A percentile compares a stretch with the other conserved stretches of the same genome.
These are phyloP conservation scores for Pseudotsuga menziesii DNA, from an alignment of 75 land plant species.

Conservation along the genomic window DNA sequence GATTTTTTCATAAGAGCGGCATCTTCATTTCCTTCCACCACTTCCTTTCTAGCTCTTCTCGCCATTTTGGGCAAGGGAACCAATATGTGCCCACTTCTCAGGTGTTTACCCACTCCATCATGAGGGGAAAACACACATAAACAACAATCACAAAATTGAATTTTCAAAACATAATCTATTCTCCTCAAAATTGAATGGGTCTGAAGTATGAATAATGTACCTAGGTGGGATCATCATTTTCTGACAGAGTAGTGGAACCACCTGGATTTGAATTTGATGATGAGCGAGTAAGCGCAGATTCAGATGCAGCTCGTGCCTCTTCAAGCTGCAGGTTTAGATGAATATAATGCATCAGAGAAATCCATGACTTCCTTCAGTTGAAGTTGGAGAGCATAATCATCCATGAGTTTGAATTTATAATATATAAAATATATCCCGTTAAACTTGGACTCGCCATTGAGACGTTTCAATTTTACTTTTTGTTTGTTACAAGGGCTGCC, in stretches of 20 bases:
- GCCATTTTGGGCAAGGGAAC: slow-evolving; percentile 2
- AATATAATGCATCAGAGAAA: not conserved
- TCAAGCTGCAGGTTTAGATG: slow-evolving; percentile 5
- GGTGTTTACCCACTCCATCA: not conserved
- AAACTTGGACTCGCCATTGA: too few species aligned
- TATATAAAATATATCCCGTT: too few species aligned
- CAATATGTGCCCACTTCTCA: not conserved
- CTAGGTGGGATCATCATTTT: not conserved
- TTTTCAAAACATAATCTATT: not conserved
- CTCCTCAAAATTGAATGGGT: not conserved
- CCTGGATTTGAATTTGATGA: not conserved
- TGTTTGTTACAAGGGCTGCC: too few species aligned
- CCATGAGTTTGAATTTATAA: too few species aligned
- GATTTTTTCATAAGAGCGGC: not conserved
- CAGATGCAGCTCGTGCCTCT: not conserved
- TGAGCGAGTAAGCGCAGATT: not conserved
- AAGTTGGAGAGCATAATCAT: not conserved
- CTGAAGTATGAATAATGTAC: not conserved
- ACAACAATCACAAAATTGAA: not conserved
- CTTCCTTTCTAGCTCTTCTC: not conserved
- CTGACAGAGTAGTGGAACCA: not conserved
- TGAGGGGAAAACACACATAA: not conserved
- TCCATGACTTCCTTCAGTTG: slow-evolving; percentile 7
- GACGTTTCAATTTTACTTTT: too few species aligned
- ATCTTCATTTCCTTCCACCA: not conserved